Base-by-base conservation (phyloP, 2,329 filamentous ascomycete genomes). In the Bipolaris bicolor region DNA sequence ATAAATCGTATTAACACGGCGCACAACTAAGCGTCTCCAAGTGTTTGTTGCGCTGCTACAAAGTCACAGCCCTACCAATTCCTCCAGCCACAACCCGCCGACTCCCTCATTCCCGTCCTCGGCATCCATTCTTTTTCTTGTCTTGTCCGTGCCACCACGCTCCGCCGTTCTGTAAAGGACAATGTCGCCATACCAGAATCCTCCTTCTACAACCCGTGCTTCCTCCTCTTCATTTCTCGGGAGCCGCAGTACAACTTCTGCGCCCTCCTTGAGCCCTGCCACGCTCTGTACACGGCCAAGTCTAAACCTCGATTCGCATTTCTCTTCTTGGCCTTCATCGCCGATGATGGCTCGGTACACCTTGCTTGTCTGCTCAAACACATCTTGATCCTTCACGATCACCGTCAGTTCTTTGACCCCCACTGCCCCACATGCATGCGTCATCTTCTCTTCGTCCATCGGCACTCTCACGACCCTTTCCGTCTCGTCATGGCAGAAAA, bases 401-500 rank as follows among this genome's bases (percentile, higher is more conserved):
- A 77, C 65, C 7, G 52, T 68, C 5, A 77, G 24, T 18, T 64
- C 58, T 13, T 49, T 52, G n/a, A 77, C 64, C 0, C 87, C 86
- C 13, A 79, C 64, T 0, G 79, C 84, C 0, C 81, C 81, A 6
- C 77, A 83, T 0, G 83, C 76, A 73, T 89, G 87, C 11, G 66
- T 73, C 3, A 77, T 77, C 37, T 71, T 76, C 29, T 62, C 75
- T 6, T 50, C 64, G 0, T 74, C 65, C 3, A 78, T 65, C 6
- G 87, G 85, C 2, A 88, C 87, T 0, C 88, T 75, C 2, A 85
- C 68, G n/a, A 75, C 63, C 6, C 88, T 73, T 2, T 81, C 75
- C 1, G 87, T 89, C 11, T 84, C 74, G 69, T 90, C 88, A 45
- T 89, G 80, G 34, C 72, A 75, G 55, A 71, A 90, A 64, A 90